Base-by-base conservation (phyloP, 2,329 filamentous ascomycete genomes). In the Fusarium pininemorale region DNA sequence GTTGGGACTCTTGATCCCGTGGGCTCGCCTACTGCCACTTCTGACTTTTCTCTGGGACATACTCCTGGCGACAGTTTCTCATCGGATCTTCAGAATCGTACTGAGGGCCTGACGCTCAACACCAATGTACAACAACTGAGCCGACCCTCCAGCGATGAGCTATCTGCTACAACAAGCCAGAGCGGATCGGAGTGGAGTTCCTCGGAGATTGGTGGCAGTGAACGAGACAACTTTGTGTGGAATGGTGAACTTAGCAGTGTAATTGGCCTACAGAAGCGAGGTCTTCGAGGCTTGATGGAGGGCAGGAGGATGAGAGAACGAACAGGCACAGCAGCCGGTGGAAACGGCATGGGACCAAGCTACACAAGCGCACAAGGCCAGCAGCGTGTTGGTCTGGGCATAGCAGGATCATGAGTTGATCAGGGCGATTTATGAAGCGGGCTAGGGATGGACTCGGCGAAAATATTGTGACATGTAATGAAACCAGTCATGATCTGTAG, bases 211-310 rank as follows among this genome's bases (percentile, higher is more conserved):
- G 88, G 87, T 42, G 86, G 85, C 9, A 85, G 83, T 51, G 86
- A 86, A 54, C 84, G 84, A 22, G 86, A 88, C 69, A 83, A 82
- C 73, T 83, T 82, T 68, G 79, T 96, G 1, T 99, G 96, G 96
- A 85, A 89, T 78, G 91, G 92, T 66, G 90, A 97, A 84, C 82
- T 96, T 39, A 95, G 93, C 84, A 94, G 94, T 55, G 96, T 98
- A 6, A 97, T 99, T 75, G 96, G 96, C 0, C 81, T 99, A 73
- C 96, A 99, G 85, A 99, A 99, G 85, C 89, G 96, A 61, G 96
- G 96, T 0, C 82, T 99, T 41, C 88, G 96, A 67, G 96, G 96
- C 0, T 82, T 99, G 75, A 98, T 99, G 96, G 96, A 98, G 82
- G 96, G 96, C 7, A 87, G 96, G 50, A 88, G 96, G 69, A 91